Percentiles rank a stretch among this genome's conserved stretches.
Evolutionary conservation across 2,329 filamentous ascomycete genomes (phyloP).

Genomic region (Metarhizium album): DNA sequence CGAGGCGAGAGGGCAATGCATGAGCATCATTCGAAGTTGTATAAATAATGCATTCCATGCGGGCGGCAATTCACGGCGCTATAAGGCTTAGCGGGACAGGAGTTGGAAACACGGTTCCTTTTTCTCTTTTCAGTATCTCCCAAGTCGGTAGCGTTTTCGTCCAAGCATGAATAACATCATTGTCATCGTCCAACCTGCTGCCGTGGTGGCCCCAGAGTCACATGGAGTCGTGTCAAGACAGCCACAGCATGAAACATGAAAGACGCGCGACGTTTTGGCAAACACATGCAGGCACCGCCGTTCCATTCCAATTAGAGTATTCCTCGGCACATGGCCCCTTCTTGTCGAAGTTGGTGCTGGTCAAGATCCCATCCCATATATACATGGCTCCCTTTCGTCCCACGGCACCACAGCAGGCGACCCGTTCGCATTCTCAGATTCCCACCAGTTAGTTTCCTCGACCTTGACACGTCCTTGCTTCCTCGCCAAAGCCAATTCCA

Average conservation of each 20-base stretch:
- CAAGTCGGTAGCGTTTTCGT: no score
- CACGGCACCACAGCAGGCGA: not conserved
- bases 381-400: conserved; percentile 5
- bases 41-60: not conserved
- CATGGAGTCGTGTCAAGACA: no score
- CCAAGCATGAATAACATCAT: no score
- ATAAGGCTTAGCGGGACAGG: not conserved
- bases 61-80: not conserved
- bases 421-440: not conserved
- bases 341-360: not conserved
- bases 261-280: no score
- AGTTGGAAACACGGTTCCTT: conserved; percentile 2
- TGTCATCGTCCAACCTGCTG: no score
- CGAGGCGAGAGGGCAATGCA: not conserved
- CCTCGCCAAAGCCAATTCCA: conserved; percentile 1
- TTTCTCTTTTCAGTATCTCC: not conserved
- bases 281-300: no score
- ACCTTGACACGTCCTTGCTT: no score
- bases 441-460: not conserved
- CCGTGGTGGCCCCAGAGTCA: no score
- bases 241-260: no score
- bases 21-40: not conserved
- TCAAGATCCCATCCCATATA: not conserved
- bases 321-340: not conserved
- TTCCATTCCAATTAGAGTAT: not conserved